Evolutionary conservation across 202 grass and related monocot genomes (phyloP).

Genomic region (Eragrostis tef): DNA sequence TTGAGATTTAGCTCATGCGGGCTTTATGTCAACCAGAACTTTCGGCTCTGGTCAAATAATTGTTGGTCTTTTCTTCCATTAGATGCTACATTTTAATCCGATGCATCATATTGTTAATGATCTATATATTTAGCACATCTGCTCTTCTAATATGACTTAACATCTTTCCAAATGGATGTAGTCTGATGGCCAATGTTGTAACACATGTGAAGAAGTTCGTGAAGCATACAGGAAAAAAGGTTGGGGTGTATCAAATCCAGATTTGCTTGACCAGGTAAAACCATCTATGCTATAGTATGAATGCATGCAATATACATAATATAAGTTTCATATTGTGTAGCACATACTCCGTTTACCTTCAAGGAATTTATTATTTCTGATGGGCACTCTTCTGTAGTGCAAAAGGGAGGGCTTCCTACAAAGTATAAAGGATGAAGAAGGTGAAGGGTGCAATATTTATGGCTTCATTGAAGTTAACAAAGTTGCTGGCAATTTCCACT

Average conservation of each 20-base stretch:
- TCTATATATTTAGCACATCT: slow-evolving; percentile 6
- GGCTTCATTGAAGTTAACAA: slow-evolving; percentile 92
- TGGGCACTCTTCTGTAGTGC: slow-evolving; percentile 62
- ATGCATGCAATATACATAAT: neutral
- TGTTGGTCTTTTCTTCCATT: neutral
- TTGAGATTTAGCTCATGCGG: slow-evolving; percentile 23
- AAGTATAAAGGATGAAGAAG: slow-evolving; percentile 95
- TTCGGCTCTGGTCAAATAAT: slow-evolving; percentile 15
- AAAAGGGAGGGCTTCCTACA: slow-evolving; percentile 97
- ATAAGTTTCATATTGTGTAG: slow-evolving; percentile 24
- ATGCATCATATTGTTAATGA: slow-evolving; percentile 25
- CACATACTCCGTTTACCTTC: slow-evolving; percentile 4
- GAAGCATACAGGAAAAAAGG: slow-evolving; percentile 97
- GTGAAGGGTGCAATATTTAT: slow-evolving; percentile 98
- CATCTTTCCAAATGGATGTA: slow-evolving; percentile 52
- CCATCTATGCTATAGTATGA: slow-evolving; percentile 10
- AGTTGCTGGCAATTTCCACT: slow-evolving; percentile 98
- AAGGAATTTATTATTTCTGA: slow-evolving; percentile 36
- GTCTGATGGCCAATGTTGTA: slow-evolving; percentile 88
- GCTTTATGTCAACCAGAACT: neutral
- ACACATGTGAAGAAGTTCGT: slow-evolving; percentile 91
- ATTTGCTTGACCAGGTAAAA: slow-evolving; percentile 84
- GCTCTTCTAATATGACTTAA: slow-evolving; percentile 41
- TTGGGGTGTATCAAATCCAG: slow-evolving; percentile 89
- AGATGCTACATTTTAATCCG: neutral